These are phyloP conservation scores for Sugiyamaella chiloensis DNA, from an alignment of 805 yeast genomes.

Conservation along the genomic window DNA sequence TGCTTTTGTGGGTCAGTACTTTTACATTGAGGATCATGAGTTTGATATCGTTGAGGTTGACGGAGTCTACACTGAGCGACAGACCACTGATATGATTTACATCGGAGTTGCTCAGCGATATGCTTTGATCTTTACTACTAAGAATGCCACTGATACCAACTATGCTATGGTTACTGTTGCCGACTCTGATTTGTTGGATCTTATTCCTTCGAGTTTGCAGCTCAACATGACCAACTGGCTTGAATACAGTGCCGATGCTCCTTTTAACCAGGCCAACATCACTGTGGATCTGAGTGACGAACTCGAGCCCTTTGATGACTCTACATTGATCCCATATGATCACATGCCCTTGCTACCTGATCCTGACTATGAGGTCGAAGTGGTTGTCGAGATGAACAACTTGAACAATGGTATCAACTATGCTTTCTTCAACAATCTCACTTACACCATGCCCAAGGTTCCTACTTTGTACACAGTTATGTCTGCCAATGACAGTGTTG, in stretches of 20 bases:
- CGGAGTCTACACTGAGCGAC: conserved; percentile 80
- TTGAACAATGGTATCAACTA: conserved; percentile 84
- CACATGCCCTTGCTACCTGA: conserved; percentile 56
- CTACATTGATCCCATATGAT: conserved; percentile 62
- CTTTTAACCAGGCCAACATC: conserved; percentile 40
- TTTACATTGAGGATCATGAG: conserved; percentile 84
- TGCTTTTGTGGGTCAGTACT: conserved; percentile 85
- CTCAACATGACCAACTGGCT: conserved; percentile 76
- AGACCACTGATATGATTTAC: conserved; percentile 66
- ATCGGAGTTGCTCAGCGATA: conserved; percentile 92
- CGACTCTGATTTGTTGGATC: conserved; percentile 82
- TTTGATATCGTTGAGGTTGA: conserved; percentile 88
- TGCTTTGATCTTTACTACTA: conserved; percentile 73
- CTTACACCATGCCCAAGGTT: conserved; percentile 76
- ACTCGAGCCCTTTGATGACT: conserved; percentile 66
- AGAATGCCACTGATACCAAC: conserved; percentile 56
- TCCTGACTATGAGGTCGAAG: conserved; percentile 61
- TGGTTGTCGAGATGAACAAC: conserved; percentile 81
- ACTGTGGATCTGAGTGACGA: conserved; percentile 43
- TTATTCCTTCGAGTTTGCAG: conserved; percentile 57
- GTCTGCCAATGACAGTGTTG: conserved; percentile 45
- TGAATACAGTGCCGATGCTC: conserved; percentile 50
- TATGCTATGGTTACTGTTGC: conserved; percentile 79
- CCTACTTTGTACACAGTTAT: conserved; percentile 82
- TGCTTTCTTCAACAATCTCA: conserved; percentile 91